A percentile compares a stretch with the other conserved stretches of the same genome.
Evolutionary conservation across 306 rosid species (phyloP).

Genomic region (Castanopsis chinensis): DNA sequence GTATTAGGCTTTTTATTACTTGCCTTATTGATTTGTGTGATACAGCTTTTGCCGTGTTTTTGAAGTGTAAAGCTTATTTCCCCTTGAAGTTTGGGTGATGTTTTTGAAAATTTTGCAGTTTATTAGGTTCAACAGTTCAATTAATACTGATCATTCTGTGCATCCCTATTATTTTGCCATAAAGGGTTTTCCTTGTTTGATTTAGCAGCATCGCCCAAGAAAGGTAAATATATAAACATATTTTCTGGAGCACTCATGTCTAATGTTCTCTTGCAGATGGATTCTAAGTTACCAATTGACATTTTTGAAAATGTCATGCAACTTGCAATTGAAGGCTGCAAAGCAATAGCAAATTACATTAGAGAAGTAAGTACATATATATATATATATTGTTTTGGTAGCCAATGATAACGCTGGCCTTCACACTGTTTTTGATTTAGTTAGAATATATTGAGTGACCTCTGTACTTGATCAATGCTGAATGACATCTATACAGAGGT

Average conservation of each 20-base stretch:
- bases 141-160: background rate
- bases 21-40: background rate
- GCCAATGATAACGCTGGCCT: constrained; percentile 1
- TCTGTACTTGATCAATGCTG: background rate
- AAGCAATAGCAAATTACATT: constrained; percentile 79
- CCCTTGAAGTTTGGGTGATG: background rate
- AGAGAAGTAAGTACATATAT: too few relatives aligned
- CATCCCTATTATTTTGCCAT: background rate
- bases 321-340: constrained; percentile 92
- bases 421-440: background rate
- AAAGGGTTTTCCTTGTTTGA: background rate
- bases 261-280: constrained; percentile 61
- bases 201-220: background rate
- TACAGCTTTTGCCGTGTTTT: background rate
- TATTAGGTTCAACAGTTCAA: background rate
- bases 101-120: background rate
- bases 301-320: constrained; percentile 82
- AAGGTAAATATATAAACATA: background rate
- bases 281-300: constrained; percentile 83
- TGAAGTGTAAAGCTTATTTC: background rate
- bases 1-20: background rate
- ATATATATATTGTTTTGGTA: background rate
- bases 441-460: background rate
- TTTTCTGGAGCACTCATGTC: constrained; percentile 10
- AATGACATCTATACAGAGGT: background rate